Conservation (phyloP, 2,329 filamentous ascomycete genomes). For the Parastagonospora nodorum region DNA sequence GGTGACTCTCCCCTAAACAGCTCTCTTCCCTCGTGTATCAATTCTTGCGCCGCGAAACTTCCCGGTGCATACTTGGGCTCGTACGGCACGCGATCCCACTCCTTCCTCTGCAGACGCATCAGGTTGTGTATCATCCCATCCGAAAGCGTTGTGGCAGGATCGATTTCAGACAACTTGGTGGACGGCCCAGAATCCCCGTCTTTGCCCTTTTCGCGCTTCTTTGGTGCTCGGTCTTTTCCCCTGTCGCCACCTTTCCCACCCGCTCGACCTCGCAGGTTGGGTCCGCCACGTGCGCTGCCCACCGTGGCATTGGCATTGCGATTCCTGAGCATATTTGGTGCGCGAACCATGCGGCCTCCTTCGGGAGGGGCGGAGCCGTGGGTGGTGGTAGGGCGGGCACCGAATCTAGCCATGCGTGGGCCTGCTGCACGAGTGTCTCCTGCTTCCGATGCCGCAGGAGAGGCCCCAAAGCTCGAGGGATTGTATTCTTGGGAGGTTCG, state of each 20-base stretch:
- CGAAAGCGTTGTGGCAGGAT: slow-evolving; percentile 21
- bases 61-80: slow-evolving; percentile 42
- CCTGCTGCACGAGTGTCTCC: background rate
- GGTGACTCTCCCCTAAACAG: slow-evolving; percentile 40
- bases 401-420: slow-evolving; percentile 15
- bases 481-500: slow-evolving; percentile 2
- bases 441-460: background rate
- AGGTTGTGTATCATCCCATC: slow-evolving; percentile 41
- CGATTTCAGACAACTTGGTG: slow-evolving; percentile 9
- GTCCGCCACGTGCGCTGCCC: slow-evolving; percentile 18
- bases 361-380: slow-evolving; percentile 19
- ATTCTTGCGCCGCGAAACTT: slow-evolving; percentile 37
- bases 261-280: slow-evolving; percentile 31
- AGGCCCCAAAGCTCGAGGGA: background rate
- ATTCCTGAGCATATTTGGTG: slow-evolving; percentile 32
- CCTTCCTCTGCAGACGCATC: slow-evolving; percentile 39
- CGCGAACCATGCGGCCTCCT: slow-evolving; percentile 39
- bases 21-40: slow-evolving; percentile 39
- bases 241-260: slow-evolving; percentile 2
- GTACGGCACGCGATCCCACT: slow-evolving; percentile 43
- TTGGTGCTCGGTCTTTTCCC: slow-evolving; percentile 17
- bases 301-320: slow-evolving; percentile 9
- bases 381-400: slow-evolving; percentile 10
- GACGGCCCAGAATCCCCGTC: slow-evolving; percentile 3
- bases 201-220: slow-evolving; percentile 22